Evolutionary conservation across 1,139 yeast species (phyloP).

Genomic region (Ogataea hybrid): DNA sequence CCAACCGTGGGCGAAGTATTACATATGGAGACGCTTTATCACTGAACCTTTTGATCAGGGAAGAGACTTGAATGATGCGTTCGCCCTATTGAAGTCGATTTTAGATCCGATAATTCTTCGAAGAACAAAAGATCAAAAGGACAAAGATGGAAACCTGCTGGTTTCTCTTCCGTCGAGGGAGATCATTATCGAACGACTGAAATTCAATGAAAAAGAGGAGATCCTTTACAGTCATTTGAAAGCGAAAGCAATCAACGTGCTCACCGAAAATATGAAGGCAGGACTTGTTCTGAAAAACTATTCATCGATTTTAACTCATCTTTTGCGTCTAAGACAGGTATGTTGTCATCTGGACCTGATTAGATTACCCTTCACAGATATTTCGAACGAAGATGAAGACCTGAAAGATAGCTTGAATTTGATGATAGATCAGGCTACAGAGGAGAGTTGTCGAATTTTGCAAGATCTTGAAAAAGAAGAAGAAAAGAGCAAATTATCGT

Average conservation of each 20-base stretch:
- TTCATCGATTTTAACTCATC: slow-evolving; percentile 79
- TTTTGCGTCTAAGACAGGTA: slow-evolving; percentile 78
- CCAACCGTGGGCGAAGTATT: slow-evolving; percentile 87
- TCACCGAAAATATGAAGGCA: slow-evolving; percentile 54
- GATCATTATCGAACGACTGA: slow-evolving; percentile 63
- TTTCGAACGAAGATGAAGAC: slow-evolving; percentile 33
- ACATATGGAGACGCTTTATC: slow-evolving; percentile 87
- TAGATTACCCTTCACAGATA: slow-evolving; percentile 36
- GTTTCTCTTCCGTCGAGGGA: slow-evolving; percentile 79
- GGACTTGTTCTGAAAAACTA: slow-evolving; percentile 77
- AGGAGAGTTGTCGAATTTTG: slow-evolving; percentile 31
- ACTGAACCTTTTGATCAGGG: slow-evolving; percentile 79
- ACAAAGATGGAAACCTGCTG: slow-evolving; percentile 66
- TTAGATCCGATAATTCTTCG: slow-evolving; percentile 81
- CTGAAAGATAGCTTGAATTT: slow-evolving; percentile 15
- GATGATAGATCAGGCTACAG: slow-evolving; percentile 16
- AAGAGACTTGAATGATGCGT: slow-evolving; percentile 64
- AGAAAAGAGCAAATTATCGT: slow-evolving; percentile 20
- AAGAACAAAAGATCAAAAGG: slow-evolving; percentile 85
- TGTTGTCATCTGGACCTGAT: slow-evolving; percentile 82
- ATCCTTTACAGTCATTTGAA: slow-evolving; percentile 69
- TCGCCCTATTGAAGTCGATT: slow-evolving; percentile 81
- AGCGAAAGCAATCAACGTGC: slow-evolving; percentile 65
- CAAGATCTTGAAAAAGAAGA: slow-evolving; percentile 27
- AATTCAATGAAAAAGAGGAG: slow-evolving; percentile 65